Conservation (phyloP, 371 early-diverging fungal genomes). For the Smittium mucronatum region DNA sequence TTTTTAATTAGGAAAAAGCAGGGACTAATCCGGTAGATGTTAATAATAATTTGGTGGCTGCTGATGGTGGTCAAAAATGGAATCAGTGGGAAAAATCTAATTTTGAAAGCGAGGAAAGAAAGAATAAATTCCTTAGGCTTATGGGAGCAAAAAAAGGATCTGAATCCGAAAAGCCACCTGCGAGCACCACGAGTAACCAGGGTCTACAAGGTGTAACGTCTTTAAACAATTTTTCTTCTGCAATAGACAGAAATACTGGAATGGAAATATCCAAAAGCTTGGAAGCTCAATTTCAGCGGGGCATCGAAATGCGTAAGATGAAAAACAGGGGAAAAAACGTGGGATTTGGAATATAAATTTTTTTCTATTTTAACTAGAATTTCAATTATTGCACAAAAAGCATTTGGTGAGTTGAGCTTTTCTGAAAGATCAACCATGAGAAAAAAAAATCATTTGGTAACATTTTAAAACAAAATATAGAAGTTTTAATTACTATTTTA, state of each 20-base stretch:
- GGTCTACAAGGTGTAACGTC: not conserved
- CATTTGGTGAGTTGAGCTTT: too few species aligned
- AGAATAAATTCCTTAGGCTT: slow-evolving; percentile 13
- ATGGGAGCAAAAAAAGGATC: slow-evolving; percentile 9
- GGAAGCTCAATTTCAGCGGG: slow-evolving; percentile 10
- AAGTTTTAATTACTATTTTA: too few species aligned
- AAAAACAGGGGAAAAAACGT: slow-evolving; percentile 3
- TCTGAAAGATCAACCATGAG: too few species aligned
- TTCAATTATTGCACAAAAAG: too few species aligned
- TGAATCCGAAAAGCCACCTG: not conserved
- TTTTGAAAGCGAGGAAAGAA: slow-evolving; percentile 10
- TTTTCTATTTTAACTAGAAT: not conserved
- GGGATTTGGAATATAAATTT: slow-evolving; percentile 3
- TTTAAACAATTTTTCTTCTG: not conserved
- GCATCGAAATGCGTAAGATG: slow-evolving; percentile 9
- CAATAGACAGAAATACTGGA: not conserved
- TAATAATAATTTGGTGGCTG: not conserved
- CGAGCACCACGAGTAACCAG: too few species aligned
- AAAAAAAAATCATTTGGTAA: too few species aligned
- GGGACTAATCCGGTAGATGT: too few species aligned
- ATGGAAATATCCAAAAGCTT: not conserved
- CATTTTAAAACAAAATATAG: too few species aligned
- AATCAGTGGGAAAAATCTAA: slow-evolving; percentile 10
- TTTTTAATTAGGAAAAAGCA: too few species aligned
- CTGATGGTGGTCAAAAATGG: not conserved